These are phyloP conservation scores for Ceratobasidium sp. DNA, from an alignment of 1,284 basidiomycete species.

Conservation along the genomic window DNA sequence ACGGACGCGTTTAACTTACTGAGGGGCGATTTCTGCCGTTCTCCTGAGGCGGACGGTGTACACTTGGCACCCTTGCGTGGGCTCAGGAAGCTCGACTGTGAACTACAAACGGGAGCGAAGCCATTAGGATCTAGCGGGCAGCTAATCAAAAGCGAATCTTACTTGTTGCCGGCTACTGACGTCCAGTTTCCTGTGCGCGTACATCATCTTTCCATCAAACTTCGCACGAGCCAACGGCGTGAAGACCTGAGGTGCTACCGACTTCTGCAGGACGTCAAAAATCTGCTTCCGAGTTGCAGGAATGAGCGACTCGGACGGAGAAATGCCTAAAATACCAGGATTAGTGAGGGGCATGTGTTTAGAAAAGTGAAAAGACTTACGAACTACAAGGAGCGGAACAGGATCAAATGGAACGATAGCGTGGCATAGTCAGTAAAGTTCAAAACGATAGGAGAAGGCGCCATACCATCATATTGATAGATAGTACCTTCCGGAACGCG, in stretches of 20 bases:
- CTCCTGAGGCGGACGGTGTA: slow-evolving; percentile 28
- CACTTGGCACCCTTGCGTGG: not conserved
- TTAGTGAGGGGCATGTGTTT: not conserved
- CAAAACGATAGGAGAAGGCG: not conserved
- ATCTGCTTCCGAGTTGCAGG: slow-evolving; percentile 35
- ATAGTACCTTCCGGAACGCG: slow-evolving; percentile 21
- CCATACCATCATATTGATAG: slow-evolving; percentile 43
- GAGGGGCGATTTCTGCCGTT: slow-evolving; percentile 30
- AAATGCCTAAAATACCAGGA: slow-evolving; percentile 13
- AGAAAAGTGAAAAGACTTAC: slow-evolving; percentile 15
- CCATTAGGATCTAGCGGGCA: not conserved
- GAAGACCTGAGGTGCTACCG: slow-evolving; percentile 32
- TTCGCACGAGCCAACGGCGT: slow-evolving; percentile 30
- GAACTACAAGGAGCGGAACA: slow-evolving; percentile 8
- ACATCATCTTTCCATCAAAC: slow-evolving; percentile 41
- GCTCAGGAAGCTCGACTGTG: slow-evolving; percentile 14
- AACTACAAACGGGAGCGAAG: slow-evolving; percentile 12
- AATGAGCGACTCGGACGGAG: slow-evolving; percentile 21
- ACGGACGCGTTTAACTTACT: slow-evolving; percentile 5
- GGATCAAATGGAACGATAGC: not conserved
- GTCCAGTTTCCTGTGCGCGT: slow-evolving; percentile 26
- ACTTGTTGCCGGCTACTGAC: slow-evolving; percentile 36
- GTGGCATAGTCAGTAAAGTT: not conserved
- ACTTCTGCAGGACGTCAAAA: slow-evolving; percentile 27
- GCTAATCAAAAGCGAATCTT: not conserved